A percentile compares a stretch with the other conserved stretches of the same genome.
These are phyloP conservation scores for Zygoascus bituminiphila DNA, from an alignment of 805 yeast genomes.

Conservation along the genomic window DNA sequence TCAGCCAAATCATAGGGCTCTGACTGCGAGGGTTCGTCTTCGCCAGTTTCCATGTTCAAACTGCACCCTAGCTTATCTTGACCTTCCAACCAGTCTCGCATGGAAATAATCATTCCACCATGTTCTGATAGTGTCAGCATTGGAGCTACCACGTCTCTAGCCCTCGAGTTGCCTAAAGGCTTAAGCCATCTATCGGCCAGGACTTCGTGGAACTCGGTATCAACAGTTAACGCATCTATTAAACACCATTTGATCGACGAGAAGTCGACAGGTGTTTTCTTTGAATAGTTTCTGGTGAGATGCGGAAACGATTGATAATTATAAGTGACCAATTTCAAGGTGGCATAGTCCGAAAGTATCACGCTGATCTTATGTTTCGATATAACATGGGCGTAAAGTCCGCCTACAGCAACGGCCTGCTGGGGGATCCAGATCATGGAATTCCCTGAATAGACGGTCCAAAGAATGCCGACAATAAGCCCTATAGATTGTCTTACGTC, in stretches of 20 bases:
- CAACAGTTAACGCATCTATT: constrained; percentile 80
- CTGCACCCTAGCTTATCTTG: constrained; percentile 52
- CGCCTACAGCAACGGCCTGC: constrained; percentile 65
- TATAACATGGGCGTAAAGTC: constrained; percentile 75
- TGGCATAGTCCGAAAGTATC: constrained; percentile 76
- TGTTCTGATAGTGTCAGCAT: constrained; percentile 82
- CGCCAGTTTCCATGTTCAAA: constrained; percentile 19
- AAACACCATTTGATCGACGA: constrained; percentile 81
- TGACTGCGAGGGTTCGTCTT: constrained; percentile 31
- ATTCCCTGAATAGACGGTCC: constrained; percentile 81
- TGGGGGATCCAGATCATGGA: constrained; percentile 72
- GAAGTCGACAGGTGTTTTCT: constrained; percentile 65
- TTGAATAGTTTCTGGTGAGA: constrained; percentile 70
- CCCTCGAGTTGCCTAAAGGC: constrained; percentile 77
- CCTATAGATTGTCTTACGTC: constrained; percentile 81
- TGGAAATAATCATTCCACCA: constrained; percentile 90
- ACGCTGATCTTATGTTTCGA: constrained; percentile 65
- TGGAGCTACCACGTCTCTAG: constrained; percentile 77
- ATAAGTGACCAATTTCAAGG: constrained; percentile 81
- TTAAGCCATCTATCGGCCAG: constrained; percentile 81
- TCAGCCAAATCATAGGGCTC: constrained; percentile 48
- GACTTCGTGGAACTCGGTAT: constrained; percentile 86
- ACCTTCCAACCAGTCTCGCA: constrained; percentile 83
- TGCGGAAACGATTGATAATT: constrained; percentile 89
- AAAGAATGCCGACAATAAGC: constrained; percentile 67